Evolutionary conservation across 1,284 basidiomycete genomes (phyloP).

Genomic region (Bondarzewia mesenterica): DNA sequence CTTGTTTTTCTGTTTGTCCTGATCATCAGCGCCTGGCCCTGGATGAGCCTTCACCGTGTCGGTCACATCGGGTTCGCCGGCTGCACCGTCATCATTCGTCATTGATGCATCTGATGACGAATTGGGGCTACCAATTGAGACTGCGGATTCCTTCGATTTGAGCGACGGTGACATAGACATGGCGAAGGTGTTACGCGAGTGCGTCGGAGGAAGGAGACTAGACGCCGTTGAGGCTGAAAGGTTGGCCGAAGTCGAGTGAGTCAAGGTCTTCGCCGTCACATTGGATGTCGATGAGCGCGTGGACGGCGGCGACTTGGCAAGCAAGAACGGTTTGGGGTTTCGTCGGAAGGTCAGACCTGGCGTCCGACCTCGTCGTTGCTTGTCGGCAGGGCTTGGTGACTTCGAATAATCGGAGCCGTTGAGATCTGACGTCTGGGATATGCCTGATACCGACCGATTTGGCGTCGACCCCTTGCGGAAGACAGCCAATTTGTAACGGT

Average conservation of each 20-base stretch:
- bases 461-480: slow-evolving; percentile 72
- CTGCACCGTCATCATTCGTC: slow-evolving; percentile 37
- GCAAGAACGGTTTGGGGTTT: slow-evolving; percentile 58
- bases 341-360: slow-evolving; percentile 65
- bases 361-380: slow-evolving; percentile 53
- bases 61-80: slow-evolving; percentile 13
- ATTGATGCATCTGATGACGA: slow-evolving; percentile 63
- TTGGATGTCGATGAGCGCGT: slow-evolving; percentile 32
- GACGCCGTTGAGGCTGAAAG: slow-evolving; percentile 27
- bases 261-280: slow-evolving; percentile 30
- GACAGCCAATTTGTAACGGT: slow-evolving; percentile 72
- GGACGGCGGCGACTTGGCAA: slow-evolving; percentile 53
- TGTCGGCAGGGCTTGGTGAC: slow-evolving; percentile 41
- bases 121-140: slow-evolving; percentile 59
- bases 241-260: slow-evolving; percentile 37
- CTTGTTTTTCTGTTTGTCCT: slow-evolving; percentile 40
- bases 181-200: slow-evolving; percentile 35
- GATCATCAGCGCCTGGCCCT: slow-evolving; percentile 7
- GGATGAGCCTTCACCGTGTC: slow-evolving; percentile 25
- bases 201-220: slow-evolving; percentile 47
- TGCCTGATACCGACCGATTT: slow-evolving; percentile 41
- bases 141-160: slow-evolving; percentile 69
- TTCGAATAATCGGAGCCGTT: slow-evolving; percentile 21
- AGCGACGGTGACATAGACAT: slow-evolving; percentile 56
- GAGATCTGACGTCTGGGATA: slow-evolving; percentile 46